A percentile compares a stretch with the other conserved stretches of the same genome.
phyloP scores from a whole-genome alignment of 192 early-diverging fungal species.

The Dimargaris cristalligena region DNA sequence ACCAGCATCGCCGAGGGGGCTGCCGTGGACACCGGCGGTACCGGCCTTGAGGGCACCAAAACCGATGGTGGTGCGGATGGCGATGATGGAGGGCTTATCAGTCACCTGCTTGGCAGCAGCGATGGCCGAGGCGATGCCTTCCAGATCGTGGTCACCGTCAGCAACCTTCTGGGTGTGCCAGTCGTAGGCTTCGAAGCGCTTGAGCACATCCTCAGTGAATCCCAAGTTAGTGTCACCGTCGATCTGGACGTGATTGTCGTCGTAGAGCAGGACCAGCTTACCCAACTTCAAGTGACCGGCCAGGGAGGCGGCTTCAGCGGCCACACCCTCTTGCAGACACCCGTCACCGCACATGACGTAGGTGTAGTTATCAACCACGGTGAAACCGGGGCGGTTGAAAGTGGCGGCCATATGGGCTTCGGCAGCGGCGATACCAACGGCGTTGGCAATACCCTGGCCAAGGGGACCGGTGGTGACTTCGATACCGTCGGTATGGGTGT shows the following conservation, averaged over 20 bases:
- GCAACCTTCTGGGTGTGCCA: conserved; percentile 69
- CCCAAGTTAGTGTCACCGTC: conserved; percentile 71
- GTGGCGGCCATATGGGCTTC: conserved; percentile 75
- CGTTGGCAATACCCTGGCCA: conserved; percentile 80
- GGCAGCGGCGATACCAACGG: conserved; percentile 85
- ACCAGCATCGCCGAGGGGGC: conserved; percentile 62
- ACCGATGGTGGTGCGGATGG: conserved; percentile 82
- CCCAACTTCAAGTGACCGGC: conserved; percentile 87
- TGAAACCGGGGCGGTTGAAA: conserved; percentile 80
- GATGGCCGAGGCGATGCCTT: conserved; percentile 53
- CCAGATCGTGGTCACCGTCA: conserved; percentile 71
- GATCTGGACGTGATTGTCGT: conserved; percentile 92
- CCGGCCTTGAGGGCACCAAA: conserved; percentile 79
- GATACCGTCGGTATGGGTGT: conserved; percentile 69
- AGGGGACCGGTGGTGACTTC: conserved; percentile 96
- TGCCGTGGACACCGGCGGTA: conserved; percentile 83
- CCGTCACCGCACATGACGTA: conserved; percentile 83
- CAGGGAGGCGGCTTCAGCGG: conserved; percentile 76
- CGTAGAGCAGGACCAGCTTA: conserved; percentile 88
- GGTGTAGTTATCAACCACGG: conserved; percentile 72
- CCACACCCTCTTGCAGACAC: conserved; percentile 95
- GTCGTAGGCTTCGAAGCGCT: conserved; percentile 83
- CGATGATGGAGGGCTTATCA: conserved; percentile 80
- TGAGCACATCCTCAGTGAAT: conserved; percentile 81
- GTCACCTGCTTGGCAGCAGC: conserved; percentile 66